Conservation (phyloP, 208 protist species). For the Phytomonas sp. region DNA sequence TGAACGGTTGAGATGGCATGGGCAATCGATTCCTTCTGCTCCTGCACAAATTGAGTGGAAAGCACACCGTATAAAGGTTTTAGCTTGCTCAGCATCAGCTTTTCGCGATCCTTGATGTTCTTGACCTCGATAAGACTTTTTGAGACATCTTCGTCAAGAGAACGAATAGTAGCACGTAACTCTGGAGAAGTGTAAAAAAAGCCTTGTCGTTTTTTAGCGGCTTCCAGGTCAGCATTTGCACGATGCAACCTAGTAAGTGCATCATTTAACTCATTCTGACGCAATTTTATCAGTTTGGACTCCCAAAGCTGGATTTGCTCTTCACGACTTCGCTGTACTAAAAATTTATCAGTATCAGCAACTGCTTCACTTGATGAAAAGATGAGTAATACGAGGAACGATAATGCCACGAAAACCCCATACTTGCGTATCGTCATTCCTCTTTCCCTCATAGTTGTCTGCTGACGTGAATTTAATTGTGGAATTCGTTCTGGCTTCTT, state of each 20-base stretch:
- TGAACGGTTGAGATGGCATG: conserved; percentile 47
- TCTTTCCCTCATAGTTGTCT: background rate
- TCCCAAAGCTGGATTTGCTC: conserved; percentile 70
- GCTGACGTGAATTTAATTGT: too few species aligned
- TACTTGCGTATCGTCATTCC: background rate
- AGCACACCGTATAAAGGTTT: conserved; percentile 84
- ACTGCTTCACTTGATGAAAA: background rate
- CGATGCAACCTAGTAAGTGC: conserved; percentile 31
- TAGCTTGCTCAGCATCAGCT: conserved; percentile 63
- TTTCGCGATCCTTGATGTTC: conserved; percentile 44
- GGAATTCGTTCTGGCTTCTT: background rate
- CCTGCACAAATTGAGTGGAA: conserved; percentile 63
- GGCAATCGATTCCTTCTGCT: conserved; percentile 60
- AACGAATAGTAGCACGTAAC: conserved; percentile 61
- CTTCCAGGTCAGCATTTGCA: conserved; percentile 30
- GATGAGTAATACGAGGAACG: background rate
- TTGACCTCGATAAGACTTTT: conserved; percentile 33
- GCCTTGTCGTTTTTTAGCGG: conserved; percentile 37
- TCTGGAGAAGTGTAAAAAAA: conserved; percentile 58
- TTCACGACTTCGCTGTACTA: conserved; percentile 15
- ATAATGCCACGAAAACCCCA: background rate
- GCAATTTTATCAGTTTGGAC: conserved; percentile 30
- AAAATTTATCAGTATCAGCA: background rate
- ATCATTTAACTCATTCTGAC: conserved; percentile 21
- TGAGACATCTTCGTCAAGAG: conserved; percentile 63